Evolutionary conservation across 306 rosid species (phyloP), one percentile per base, ranked within the genome.

Genomic region (Glycine latifolia): DNA sequence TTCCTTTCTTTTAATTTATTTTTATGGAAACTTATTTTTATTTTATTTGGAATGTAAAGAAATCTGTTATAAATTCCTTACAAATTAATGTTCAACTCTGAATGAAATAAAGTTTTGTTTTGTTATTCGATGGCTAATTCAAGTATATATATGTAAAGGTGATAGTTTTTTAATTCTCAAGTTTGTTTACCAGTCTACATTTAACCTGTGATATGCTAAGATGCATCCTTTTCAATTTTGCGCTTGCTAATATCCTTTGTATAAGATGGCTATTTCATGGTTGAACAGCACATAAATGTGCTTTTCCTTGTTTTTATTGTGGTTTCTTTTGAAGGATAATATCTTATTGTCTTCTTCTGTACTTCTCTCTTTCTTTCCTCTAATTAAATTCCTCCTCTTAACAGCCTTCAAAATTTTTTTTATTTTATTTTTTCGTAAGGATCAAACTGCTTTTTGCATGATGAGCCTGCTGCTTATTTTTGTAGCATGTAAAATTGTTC

Each of bases 381-480:
- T 43, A 69, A 11, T 54, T 76, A 52, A 52, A 43, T 50, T 52
- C 20, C 31, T 52, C 20, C 31, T 26, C 31, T 26, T 26, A 26
- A 26, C 31, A 26, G 31, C 31, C 31, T 26, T 26, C 31, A 26
- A 26, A 26, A 26, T 26, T 26, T 26, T 26, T 20, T 20, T 20
- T 20, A 0, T 20, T 20, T 20, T 20, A 1, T 20, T 20, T 20
- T 20, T 20, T 20, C 1, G 20, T 20, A 26, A 26, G 31, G 31
- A 26, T 26, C 31, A 26, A 26, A 26, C 31, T 26, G 31, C 33
- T 76, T 72, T 79, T 55, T 69, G 60, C 41, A 48, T 63, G 82
- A 63, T 43, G 41, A 43, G 39, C 44, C 43, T 26, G 48, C 63
- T 75, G 15, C 55, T 82, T 44, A 73, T 71, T 82, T 81, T n/a